Evolutionary conservation across 352 stramenopile genomes (phyloP).

Genomic region (Pythium sp.): DNA sequence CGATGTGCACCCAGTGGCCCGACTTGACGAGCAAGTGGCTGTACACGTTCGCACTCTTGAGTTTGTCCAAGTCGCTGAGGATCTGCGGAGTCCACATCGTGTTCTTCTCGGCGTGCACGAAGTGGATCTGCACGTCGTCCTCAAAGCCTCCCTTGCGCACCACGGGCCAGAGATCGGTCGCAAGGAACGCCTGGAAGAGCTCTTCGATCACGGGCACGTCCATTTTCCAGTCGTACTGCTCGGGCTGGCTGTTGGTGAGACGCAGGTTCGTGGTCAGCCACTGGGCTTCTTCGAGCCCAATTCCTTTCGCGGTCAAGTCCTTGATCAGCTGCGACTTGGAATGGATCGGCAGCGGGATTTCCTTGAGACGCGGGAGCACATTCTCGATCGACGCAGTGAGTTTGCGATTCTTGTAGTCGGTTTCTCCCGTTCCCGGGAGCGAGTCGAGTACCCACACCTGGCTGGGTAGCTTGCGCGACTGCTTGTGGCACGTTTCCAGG

Average conservation of each 20-base stretch:
- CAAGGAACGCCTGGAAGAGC: slow-evolving; percentile 67
- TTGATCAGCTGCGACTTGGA: slow-evolving; percentile 69
- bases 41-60: slow-evolving; percentile 46
- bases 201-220: slow-evolving; percentile 68
- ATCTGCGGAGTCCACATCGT: slow-evolving; percentile 68
- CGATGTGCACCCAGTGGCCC: slow-evolving; percentile 86
- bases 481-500: slow-evolving; percentile 46
- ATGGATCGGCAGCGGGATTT: slow-evolving; percentile 65
- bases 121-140: slow-evolving; percentile 58
- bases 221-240: slow-evolving; percentile 84
- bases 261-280: slow-evolving; percentile 84
- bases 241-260: slow-evolving; percentile 37
- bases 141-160: slow-evolving; percentile 31
- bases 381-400: slow-evolving; percentile 71
- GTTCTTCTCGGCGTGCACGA: slow-evolving; percentile 74
- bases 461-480: slow-evolving; percentile 35
- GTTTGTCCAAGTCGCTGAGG: slow-evolving; percentile 39
- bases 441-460: slow-evolving; percentile 77
- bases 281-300: slow-evolving; percentile 64
- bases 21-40: slow-evolving; percentile 68
- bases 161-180: slow-evolving; percentile 65
- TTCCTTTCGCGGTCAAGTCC: slow-evolving; percentile 56
- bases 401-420: slow-evolving; percentile 60
- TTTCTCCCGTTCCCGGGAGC: slow-evolving; percentile 55
- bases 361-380: slow-evolving; percentile 65